Conservation (phyloP, 1,139 yeast species). For the Hyphopichia khmerensis region DNA sequence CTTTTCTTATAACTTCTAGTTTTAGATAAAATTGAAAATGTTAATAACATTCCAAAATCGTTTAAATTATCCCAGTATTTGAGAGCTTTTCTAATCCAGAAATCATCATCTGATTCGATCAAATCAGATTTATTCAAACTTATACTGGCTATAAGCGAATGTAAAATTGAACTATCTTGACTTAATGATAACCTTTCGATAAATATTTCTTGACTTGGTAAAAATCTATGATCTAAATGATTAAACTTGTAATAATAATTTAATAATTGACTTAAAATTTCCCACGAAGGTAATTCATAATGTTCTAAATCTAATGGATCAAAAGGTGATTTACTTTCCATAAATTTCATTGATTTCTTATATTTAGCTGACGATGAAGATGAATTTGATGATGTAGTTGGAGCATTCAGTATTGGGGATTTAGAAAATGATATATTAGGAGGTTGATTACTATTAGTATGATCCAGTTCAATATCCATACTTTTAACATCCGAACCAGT, state of each 20-base stretch:
- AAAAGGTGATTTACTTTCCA: neutral
- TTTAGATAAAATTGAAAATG: conserved; percentile 19
- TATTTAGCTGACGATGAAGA: neutral
- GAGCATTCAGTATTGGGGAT: neutral
- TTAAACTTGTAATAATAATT: conserved; percentile 49
- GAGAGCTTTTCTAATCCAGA: conserved; percentile 40
- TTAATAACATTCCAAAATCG: conserved; percentile 22
- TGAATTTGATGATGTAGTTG: neutral
- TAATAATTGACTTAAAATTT: conserved; percentile 32
- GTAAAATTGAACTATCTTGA: conserved; percentile 41
- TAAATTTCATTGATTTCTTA: neutral
- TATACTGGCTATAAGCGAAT: conserved; percentile 46
- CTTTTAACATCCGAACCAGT: neutral
- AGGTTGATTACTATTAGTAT: neutral
- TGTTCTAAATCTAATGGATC: conserved; percentile 9
- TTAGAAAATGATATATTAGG: neutral
- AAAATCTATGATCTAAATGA: conserved; percentile 45
- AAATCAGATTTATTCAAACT: conserved; percentile 26
- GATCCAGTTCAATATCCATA: neutral
- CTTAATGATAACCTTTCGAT: conserved; percentile 30
- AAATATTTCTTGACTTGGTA: conserved; percentile 42
- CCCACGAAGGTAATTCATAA: conserved; percentile 45
- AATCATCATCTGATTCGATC: conserved; percentile 28
- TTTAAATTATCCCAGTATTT: conserved; percentile 36
- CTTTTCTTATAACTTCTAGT: conserved; percentile 13